Evolutionary conservation across 352 stramenopile genomes (phyloP), one percentile per base, ranked within the genome.

Genomic region (Nannochloropsis limnetica): DNA sequence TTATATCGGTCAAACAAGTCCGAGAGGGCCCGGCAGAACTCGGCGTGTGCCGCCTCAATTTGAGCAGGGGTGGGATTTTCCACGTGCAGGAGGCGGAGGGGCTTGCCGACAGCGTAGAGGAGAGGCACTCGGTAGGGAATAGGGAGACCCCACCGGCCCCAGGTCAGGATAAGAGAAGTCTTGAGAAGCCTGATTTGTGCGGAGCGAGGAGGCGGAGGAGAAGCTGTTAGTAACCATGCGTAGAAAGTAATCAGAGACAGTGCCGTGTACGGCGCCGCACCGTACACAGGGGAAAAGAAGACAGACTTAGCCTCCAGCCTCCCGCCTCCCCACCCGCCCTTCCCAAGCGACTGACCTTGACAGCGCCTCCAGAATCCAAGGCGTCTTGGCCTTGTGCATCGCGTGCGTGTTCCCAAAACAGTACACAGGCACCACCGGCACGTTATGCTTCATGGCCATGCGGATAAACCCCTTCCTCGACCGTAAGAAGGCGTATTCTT

Each of bases 1-100:
- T 93, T 93, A 79, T 92, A 89, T 22, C 86, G 83, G 83, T 93
- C 88, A 86, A 93, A 93, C 79, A 93, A 87, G 9, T 86, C 80
- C 20, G 86, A 80, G 11, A 93, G 85, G 74, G 90, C 89, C 27
- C 89, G 79, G 82, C 89, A 92, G 83, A 93, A 93, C 32, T 84
- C 80, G 68, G 90, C 68, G 84, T 93, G 89, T 81, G 93, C 87
- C 68, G 87, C 82, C 79, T 90, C 83, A 23, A 92, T 88, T 68
- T 86, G 83, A 17, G 86, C 82, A 14, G 43, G 28, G 20, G 82
- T 82, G 25, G 84, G 84, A 29, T 84, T 81, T 22, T 43, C 22
- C 27, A 83, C 83, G 15, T 81, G 91, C 80, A 82, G 86, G 83
- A 81, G 85, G 37, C 80, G 84, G 67, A 81, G 81, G 81, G 49